Base-by-base conservation (phyloP, 2,329 filamentous ascomycete genomes). In the Waltergamsia citrina region DNA sequence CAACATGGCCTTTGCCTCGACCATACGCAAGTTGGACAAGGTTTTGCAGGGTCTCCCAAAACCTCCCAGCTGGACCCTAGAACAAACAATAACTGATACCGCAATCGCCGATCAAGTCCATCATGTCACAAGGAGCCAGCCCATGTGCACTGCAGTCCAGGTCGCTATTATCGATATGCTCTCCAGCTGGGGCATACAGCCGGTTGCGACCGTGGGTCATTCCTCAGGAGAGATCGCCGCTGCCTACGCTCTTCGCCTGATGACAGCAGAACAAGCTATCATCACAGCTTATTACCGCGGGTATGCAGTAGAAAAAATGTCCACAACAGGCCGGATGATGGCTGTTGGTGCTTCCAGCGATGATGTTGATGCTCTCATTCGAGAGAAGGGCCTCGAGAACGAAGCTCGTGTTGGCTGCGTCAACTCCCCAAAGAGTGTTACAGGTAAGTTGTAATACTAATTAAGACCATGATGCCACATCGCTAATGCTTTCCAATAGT, bases 251-350 rank as follows among this genome's bases (percentile, higher is more conserved):
- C 46, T 49, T 3, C 51, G 51, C 1, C 37, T 44, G 2, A 35
- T 67, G 5, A 47, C 55, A 0, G 41, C 49, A 1, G 39, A 50
- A 16, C 51, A 54, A 3, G 60, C 62, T 7, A 56, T 65, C 31
- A 47, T 45, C 3, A 42, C 53, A 0, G 59, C 61, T 0, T 66
- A 57, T 37, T 56, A 57, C 32, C 55, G 64, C 11, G 65, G 63
- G 1, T 33, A 43, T 5, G 42, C 41, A 12, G 27, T 44, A 0
- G 27, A 32, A 12, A 23, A 32, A 30, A 18, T 43, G 7, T 24
- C 33, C 0, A 17, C 38, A 7, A 10, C 37, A 10, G 17, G 37
- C 6, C 25, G 21, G 3, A 59, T 66, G 62, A 54, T 58, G 3
- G 59, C 59, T 2, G 44, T 65, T 7, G 59, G 58, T 0, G 44